Evolutionary conservation across 306 rosid species (phyloP).

Genomic region (Gillenia trifoliata): DNA sequence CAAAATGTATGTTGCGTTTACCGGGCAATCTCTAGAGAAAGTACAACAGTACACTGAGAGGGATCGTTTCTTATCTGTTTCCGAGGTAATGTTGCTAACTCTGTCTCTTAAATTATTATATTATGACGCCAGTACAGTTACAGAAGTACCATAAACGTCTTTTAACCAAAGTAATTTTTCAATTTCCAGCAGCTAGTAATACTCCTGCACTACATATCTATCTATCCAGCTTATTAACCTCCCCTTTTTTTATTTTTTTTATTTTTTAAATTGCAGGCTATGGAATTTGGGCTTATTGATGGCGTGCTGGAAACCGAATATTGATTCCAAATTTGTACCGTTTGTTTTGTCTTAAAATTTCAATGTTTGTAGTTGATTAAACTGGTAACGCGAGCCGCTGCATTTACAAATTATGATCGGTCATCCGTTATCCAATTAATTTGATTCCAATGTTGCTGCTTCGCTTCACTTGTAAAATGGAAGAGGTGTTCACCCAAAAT

Average conservation of each 20-base stretch:
- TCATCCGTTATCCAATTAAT: not conserved
- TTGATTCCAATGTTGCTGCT: too few species aligned
- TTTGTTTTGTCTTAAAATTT: not conserved
- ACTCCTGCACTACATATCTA: not conserved
- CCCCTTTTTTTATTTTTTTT: not conserved
- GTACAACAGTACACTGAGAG: conserved; percentile 91
- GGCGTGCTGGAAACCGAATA: conserved; percentile 90
- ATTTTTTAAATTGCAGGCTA: conserved; percentile 53
- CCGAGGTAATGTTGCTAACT: conserved; percentile 53
- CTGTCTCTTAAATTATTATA: not conserved
- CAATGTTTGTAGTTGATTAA: not conserved
- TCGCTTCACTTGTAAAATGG: too few species aligned
- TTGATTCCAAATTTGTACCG: conserved; percentile 24
- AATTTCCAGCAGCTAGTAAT: not conserved
- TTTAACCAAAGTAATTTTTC: not conserved
- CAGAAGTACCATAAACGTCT: too few species aligned
- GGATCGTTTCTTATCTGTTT: conserved; percentile 80
- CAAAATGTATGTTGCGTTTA: conserved; percentile 78
- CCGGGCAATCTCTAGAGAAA: conserved; percentile 82
- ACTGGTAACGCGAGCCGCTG: not conserved
- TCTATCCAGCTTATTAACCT: not conserved
- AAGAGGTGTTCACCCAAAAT: too few species aligned
- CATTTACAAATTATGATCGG: not conserved
- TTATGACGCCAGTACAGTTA: not conserved
- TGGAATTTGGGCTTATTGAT: conserved; percentile 90